Conservation (phyloP, 306 rosid species). For the Delonix regia region DNA sequence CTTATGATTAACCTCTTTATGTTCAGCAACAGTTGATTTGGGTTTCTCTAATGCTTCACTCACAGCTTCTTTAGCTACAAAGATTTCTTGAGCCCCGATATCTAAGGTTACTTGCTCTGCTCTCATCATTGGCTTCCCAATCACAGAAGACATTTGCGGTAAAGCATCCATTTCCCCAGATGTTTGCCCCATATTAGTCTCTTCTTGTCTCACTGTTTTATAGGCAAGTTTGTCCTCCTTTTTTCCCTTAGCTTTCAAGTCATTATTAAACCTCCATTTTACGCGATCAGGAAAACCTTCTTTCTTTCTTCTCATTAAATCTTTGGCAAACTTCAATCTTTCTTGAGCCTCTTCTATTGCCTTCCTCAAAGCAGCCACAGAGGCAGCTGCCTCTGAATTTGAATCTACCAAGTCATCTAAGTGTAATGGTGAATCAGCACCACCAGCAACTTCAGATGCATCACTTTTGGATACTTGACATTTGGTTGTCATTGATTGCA, state of each 20-base stretch:
- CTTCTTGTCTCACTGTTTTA: slow-evolving; percentile 43
- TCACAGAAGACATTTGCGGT: slow-evolving; percentile 42
- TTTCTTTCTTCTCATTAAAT: slow-evolving; percentile 77
- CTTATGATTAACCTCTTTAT: slow-evolving; percentile 48
- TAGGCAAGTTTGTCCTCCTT: slow-evolving; percentile 38
- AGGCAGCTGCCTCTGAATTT: slow-evolving; percentile 83
- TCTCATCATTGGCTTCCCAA: slow-evolving; percentile 42
- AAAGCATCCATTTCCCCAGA: slow-evolving; percentile 43
- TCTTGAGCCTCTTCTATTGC: slow-evolving; percentile 95
- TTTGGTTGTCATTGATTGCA: slow-evolving; percentile 44
- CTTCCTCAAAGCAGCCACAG: slow-evolving; percentile 84
- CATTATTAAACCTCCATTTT: slow-evolving; percentile 50
- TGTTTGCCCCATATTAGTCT: slow-evolving; percentile 45
- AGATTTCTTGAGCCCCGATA: slow-evolving; percentile 30
- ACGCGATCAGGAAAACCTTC: slow-evolving; percentile 55
- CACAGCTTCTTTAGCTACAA: slow-evolving; percentile 41
- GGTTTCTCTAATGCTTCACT: slow-evolving; percentile 41
- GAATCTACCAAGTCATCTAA: slow-evolving; percentile 68
- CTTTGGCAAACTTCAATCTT: slow-evolving; percentile 72
- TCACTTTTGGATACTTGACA: slow-evolving; percentile 41
- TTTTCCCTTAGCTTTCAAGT: slow-evolving; percentile 43
- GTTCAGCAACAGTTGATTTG: slow-evolving; percentile 43
- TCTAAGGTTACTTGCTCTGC: slow-evolving; percentile 46
- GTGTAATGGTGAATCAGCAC: slow-evolving; percentile 56
- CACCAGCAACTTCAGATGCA: slow-evolving; percentile 40